Evolutionary conservation across 1,284 basidiomycete genomes (phyloP).

Genomic region (Ustilago tritici): DNA sequence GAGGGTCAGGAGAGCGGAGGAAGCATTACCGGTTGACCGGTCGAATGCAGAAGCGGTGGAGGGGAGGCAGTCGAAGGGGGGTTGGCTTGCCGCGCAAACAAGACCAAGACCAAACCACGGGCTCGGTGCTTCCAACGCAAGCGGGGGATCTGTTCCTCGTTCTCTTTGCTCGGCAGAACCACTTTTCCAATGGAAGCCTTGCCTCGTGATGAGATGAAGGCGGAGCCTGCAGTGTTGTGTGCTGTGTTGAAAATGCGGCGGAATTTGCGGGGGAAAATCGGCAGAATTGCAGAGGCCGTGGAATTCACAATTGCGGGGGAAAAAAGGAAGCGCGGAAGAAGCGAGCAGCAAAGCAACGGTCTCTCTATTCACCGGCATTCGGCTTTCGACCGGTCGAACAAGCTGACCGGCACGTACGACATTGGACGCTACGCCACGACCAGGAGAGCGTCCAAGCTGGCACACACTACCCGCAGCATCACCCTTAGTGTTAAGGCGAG

Average conservation of each 20-base stretch:
- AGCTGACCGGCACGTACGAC: neutral
- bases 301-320: conserved; percentile 1
- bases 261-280: conserved; percentile 10
- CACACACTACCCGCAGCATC: neutral
- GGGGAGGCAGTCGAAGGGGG: neutral
- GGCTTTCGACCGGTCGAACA: conserved; percentile 12
- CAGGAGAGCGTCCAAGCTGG: neutral
- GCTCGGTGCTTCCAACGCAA: neutral
- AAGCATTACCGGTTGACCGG: conserved; percentile 20
- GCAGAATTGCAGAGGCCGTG: neutral
- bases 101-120: neutral
- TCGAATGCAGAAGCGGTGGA: conserved; percentile 12
- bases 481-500: neutral
- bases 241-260: neutral
- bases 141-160: neutral
- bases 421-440: neutral
- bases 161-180: conserved; percentile 1
- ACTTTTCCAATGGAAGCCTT: neutral
- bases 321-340: neutral
- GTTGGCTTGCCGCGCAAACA: conserved; percentile 4
- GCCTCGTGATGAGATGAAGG: neutral
- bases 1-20: neutral
- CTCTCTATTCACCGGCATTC: conserved; percentile 3
- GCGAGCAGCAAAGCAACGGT: neutral
- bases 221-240: conserved; percentile 1